Percentiles rank a stretch among this genome's conserved stretches.
phyloP scores from a whole-genome alignment of 2,329 filamentous ascomycete genomes.

The Fulvia fulva region DNA sequence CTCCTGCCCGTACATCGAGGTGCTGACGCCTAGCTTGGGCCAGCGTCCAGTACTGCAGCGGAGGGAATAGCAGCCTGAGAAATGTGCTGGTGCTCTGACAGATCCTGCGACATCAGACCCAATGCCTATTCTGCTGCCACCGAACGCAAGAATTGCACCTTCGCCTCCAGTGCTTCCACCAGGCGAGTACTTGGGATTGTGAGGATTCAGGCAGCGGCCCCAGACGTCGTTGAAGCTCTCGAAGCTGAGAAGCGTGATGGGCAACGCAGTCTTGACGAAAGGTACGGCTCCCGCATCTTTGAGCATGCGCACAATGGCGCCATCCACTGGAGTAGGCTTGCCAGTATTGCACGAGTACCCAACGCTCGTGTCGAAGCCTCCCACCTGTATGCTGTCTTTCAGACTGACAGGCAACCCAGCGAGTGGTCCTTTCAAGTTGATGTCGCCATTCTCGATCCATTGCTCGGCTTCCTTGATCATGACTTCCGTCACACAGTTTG shows the following conservation, averaged over 20 bases:
- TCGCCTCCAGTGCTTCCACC: slow-evolving; percentile 88
- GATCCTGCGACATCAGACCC: slow-evolving; percentile 89
- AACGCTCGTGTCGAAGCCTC: slow-evolving; percentile 76
- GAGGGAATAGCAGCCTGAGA: slow-evolving; percentile 81
- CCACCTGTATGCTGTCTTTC: slow-evolving; percentile 73
- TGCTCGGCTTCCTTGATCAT: slow-evolving; percentile 73
- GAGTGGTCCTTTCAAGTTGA: slow-evolving; percentile 75
- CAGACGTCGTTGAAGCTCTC: slow-evolving; percentile 77
- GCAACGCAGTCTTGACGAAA: slow-evolving; percentile 89
- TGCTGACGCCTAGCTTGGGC: slow-evolving; percentile 79
- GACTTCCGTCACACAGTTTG: slow-evolving; percentile 86
- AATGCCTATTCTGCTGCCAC: slow-evolving; percentile 79
- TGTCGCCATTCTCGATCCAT: slow-evolving; percentile 57
- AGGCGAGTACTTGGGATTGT: slow-evolving; percentile 77
- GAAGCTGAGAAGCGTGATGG: slow-evolving; percentile 80
- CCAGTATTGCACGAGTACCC: slow-evolving; percentile 72
- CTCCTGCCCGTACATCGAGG: slow-evolving; percentile 89
- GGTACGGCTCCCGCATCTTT: slow-evolving; percentile 85
- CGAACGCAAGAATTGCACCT: slow-evolving; percentile 73
- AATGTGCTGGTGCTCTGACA: slow-evolving; percentile 81
- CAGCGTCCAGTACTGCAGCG: slow-evolving; percentile 85
- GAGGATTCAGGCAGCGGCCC: slow-evolving; percentile 78
- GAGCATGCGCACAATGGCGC: slow-evolving; percentile 67
- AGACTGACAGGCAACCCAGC: slow-evolving; percentile 83
- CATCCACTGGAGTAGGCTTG: slow-evolving; percentile 65